phyloP scores from a whole-genome alignment of 305 asterid genomes.

The Euphrasia arctica region DNA sequence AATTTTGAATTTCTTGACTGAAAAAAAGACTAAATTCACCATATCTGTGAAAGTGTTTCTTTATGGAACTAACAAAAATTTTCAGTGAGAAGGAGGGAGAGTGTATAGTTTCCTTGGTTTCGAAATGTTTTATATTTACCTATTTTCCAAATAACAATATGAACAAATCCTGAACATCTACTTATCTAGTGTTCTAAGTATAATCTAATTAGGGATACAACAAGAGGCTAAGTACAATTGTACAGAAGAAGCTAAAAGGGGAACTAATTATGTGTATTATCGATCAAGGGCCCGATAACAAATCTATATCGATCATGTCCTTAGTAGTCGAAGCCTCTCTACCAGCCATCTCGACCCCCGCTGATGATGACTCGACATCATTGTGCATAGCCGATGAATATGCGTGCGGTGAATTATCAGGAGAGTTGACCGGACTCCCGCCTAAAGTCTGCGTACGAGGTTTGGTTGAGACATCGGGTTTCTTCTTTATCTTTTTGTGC shows the following conservation, averaged over 20 bases:
- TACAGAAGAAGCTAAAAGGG: too few relatives aligned
- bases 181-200: too few relatives aligned
- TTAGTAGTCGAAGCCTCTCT: constrained; percentile 5
- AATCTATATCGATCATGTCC: constrained; percentile 31
- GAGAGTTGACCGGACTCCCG: constrained; percentile 35
- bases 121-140: too few relatives aligned
- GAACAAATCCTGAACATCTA: not conserved
- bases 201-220: not conserved
- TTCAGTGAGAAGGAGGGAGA: too few relatives aligned
- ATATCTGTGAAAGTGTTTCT: too few relatives aligned
- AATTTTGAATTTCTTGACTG: too few relatives aligned
- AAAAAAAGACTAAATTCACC: too few relatives aligned
- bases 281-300: constrained; percentile 19
- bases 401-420: constrained; percentile 26
- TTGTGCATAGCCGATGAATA: not conserved
- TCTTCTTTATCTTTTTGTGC: constrained; percentile 65
- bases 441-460: constrained; percentile 36
- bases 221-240: too few relatives aligned
- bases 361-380: not conserved
- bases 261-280: not conserved
- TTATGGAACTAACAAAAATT: too few relatives aligned
- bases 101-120: too few relatives aligned
- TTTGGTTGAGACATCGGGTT: constrained; percentile 15
- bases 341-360: constrained; percentile 32
- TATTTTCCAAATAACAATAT: not conserved